Evolutionary conservation across 2,329 filamentous ascomycete species (phyloP).

Genomic region (Dactylella cylindrospora): DNA sequence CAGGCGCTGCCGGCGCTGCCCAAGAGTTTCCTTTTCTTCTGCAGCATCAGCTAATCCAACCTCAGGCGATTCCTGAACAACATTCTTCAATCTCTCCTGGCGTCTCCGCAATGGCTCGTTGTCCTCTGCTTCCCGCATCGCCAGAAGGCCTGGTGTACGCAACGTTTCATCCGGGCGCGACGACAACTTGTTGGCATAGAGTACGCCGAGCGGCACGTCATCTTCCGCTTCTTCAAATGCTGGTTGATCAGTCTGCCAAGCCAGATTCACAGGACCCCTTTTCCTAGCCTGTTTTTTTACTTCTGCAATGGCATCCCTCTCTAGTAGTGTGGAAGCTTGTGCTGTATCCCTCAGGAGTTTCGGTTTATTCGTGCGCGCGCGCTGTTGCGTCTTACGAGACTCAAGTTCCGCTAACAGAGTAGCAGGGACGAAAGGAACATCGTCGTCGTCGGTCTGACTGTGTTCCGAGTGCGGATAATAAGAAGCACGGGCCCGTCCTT

Average conservation of each 20-base stretch:
- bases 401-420: constrained; percentile 91
- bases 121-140: constrained; percentile 82
- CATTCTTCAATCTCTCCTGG: constrained; percentile 71
- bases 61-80: constrained; percentile 67
- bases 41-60: constrained; percentile 56
- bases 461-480: constrained; percentile 35
- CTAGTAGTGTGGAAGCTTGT: constrained; percentile 73
- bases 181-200: constrained; percentile 65
- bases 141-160: constrained; percentile 70
- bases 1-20: constrained; percentile 71
- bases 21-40: constrained; percentile 66
- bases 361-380: constrained; percentile 63
- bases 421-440: constrained; percentile 62
- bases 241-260: constrained; percentile 73
- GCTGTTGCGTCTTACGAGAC: constrained; percentile 84
- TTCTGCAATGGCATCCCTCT: constrained; percentile 87
- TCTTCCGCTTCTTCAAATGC: constrained; percentile 64
- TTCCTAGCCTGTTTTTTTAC: constrained; percentile 74
- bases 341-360: constrained; percentile 60
- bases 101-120: constrained; percentile 83
- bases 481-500: constrained; percentile 16
- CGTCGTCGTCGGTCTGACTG: constrained; percentile 5
- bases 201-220: constrained; percentile 81
- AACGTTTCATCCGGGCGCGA: constrained; percentile 62
- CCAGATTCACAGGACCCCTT: constrained; percentile 76